Evolutionary conservation across 164 flowering plant species (phyloP).

Genomic region (Vitis riparia): DNA sequence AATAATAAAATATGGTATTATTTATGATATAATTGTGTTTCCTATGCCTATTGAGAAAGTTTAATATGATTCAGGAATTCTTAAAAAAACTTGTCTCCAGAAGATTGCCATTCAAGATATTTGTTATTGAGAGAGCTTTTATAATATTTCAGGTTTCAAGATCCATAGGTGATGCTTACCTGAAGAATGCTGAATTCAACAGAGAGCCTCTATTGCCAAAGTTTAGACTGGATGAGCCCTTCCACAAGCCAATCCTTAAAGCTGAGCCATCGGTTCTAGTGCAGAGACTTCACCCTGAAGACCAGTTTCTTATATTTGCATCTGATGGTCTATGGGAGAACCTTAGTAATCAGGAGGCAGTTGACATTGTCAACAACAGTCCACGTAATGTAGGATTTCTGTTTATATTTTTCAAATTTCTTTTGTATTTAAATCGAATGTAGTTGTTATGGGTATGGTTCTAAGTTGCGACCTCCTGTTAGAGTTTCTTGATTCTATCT

Average conservation of each 20-base stretch:
- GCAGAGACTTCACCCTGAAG: slow-evolving; percentile 61
- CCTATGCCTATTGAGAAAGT: too few species aligned
- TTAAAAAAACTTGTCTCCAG: too few species aligned
- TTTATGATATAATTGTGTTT: too few species aligned
- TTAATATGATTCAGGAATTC: too few species aligned
- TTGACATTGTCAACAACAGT: slow-evolving; percentile 62
- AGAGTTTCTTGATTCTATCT: too few species aligned
- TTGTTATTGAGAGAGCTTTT: neutral
- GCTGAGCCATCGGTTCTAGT: slow-evolving; percentile 74
- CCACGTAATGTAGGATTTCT: slow-evolving; percentile 66
- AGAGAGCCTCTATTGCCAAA: slow-evolving; percentile 67
- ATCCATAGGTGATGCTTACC: slow-evolving; percentile 92
- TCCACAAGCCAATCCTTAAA: slow-evolving; percentile 66
- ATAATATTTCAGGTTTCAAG: slow-evolving; percentile 66
- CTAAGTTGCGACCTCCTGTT: neutral
- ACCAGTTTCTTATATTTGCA: slow-evolving; percentile 84
- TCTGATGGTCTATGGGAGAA: slow-evolving; percentile 97
- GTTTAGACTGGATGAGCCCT: slow-evolving; percentile 70
- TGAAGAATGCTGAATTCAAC: slow-evolving; percentile 81
- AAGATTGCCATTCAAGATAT: neutral
- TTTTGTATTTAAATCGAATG: neutral
- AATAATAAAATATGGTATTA: too few species aligned
- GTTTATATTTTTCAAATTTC: neutral
- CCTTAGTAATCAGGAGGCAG: slow-evolving; percentile 89
- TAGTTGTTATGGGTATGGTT: neutral